Percentiles rank a stretch among this genome's conserved stretches.
Conservation (phyloP, 1,284 basidiomycete genomes). For the Marasmius tenuissimus region DNA sequence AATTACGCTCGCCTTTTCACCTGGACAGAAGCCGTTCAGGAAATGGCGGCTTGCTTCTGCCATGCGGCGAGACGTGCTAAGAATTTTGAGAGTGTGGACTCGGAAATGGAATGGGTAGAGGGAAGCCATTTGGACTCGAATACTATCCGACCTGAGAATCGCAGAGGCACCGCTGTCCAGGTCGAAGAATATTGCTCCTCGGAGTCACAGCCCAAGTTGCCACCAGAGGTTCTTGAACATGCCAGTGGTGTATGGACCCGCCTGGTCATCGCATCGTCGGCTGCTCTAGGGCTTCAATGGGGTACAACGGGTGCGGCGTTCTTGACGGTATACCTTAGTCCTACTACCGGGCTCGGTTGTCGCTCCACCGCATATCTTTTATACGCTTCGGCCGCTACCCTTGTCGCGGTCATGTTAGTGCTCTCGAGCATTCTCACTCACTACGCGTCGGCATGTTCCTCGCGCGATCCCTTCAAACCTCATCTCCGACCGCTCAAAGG, state of each 20-base stretch:
- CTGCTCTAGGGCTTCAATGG: constrained; percentile 38
- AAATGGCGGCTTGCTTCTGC: constrained; percentile 18
- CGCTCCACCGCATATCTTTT: constrained; percentile 36
- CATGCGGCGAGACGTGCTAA: constrained; percentile 4
- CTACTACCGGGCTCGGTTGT: constrained; percentile 40
- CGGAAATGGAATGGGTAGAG: not conserved
- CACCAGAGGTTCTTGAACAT: constrained; percentile 24
- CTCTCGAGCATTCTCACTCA: constrained; percentile 34
- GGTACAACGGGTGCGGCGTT: constrained; percentile 35
- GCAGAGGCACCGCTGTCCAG: constrained; percentile 23
- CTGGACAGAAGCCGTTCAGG: constrained; percentile 23
- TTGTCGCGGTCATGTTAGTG: constrained; percentile 37
- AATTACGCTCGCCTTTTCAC: constrained; percentile 28
- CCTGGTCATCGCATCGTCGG: constrained; percentile 31
- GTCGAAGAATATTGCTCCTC: constrained; percentile 25
- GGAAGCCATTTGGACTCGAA: not conserved
- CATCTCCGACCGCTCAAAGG: not conserved
- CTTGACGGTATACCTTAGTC: constrained; percentile 35
- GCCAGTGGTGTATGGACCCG: constrained; percentile 25
- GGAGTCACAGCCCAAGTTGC: constrained; percentile 1
- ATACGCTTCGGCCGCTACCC: constrained; percentile 35
- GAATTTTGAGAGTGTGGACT: not conserved
- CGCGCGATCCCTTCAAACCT: not conserved
- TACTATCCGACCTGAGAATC: constrained; percentile 10
- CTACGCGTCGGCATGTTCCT: constrained; percentile 17